A percentile compares a stretch with the other conserved stretches of the same genome.
phyloP scores from a whole-genome alignment of 176 grass and related monocot species.

The Alloteropsis semialata region DNA sequence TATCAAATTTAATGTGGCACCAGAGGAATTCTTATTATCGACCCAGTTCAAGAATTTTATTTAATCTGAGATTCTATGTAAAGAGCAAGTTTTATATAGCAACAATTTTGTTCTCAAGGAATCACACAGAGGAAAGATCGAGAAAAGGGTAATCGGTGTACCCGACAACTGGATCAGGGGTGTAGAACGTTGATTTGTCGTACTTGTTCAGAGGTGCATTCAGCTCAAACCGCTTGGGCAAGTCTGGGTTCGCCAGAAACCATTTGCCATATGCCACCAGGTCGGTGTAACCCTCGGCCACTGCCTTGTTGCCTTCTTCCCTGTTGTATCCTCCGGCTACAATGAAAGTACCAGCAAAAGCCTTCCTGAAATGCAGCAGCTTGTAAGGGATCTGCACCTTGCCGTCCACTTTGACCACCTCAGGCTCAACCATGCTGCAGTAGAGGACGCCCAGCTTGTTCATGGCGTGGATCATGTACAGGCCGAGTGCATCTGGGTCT shows the following conservation, averaged over 20 bases:
- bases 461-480: constrained; percentile 41
- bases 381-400: constrained; percentile 32
- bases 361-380: constrained; percentile 44
- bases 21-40: neutral
- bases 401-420: constrained; percentile 27
- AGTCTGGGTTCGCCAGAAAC: constrained; percentile 51
- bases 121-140: neutral
- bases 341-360: constrained; percentile 43
- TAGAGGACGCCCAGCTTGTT: constrained; percentile 44
- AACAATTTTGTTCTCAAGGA: neutral
- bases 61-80: neutral
- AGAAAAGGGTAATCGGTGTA: constrained; percentile 52
- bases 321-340: constrained; percentile 35
- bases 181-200: constrained; percentile 38
- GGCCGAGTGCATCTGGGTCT: constrained; percentile 35
- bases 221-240: constrained; percentile 42
- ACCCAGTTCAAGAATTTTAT: neutral
- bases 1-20: neutral
- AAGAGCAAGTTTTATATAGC: neutral
- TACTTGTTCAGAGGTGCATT: constrained; percentile 48
- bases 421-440: constrained; percentile 47
- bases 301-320: constrained; percentile 45
- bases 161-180: constrained; percentile 37
- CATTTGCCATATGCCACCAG: constrained; percentile 52
- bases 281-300: constrained; percentile 43